Evolutionary conservation across 129 eudicot species (phyloP).

Genomic region (Heracleum sosnowskyi): DNA sequence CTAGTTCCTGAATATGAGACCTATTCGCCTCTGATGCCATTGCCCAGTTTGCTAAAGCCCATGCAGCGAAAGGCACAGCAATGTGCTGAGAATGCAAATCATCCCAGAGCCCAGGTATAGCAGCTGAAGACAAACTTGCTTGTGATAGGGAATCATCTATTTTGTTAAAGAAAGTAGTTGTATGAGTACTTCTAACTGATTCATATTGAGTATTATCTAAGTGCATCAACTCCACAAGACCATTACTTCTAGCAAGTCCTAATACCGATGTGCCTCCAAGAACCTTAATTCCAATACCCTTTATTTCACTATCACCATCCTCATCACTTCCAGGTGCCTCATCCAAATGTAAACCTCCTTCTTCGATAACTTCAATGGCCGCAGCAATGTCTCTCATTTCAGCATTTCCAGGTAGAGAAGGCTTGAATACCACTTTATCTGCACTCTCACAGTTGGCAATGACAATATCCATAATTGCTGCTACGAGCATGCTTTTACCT

Average conservation of each 20-base stretch:
- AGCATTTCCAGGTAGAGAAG: constrained; percentile 71
- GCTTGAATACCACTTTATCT: constrained; percentile 39
- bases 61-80: constrained; percentile 98
- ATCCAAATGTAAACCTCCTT: constrained; percentile 80
- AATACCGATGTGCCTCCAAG: constrained; percentile 90
- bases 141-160: constrained; percentile 30
- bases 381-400: constrained; percentile 87
- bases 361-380: constrained; percentile 82
- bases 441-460: constrained; percentile 72
- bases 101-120: constrained; percentile 97
- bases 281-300: constrained; percentile 92
- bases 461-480: constrained; percentile 96
- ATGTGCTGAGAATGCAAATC: constrained; percentile 94
- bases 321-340: constrained; percentile 55
- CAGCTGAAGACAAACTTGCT: constrained; percentile 41
- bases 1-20: constrained; percentile 81
- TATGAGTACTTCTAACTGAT: constrained; percentile 20
- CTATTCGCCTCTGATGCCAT: constrained; percentile 86
- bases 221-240: constrained; percentile 32
- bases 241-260: constrained; percentile 61
- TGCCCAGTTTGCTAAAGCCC: constrained; percentile 99
- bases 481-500: constrained; percentile 98
- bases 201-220: constrained; percentile 16
- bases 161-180: constrained; percentile 36
- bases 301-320: constrained; percentile 63